A percentile compares a stretch with the other conserved stretches of the same genome.
These are phyloP conservation scores for Paramecium bursaria DNA, from an alignment of 73 alveolate species.

Conservation along the genomic window DNA sequence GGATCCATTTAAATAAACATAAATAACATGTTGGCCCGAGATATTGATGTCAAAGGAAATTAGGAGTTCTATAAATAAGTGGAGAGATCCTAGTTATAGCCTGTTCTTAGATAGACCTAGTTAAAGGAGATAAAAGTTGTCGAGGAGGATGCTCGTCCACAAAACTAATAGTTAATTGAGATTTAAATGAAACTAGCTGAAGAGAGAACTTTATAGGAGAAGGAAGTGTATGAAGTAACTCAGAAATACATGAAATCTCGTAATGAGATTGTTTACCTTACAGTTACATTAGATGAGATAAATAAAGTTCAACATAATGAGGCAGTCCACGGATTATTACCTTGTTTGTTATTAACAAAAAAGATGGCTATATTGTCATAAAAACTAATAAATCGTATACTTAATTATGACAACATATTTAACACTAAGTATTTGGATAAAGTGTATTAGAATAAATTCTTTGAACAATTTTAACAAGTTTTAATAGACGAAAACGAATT, in stretches of 20 bases:
- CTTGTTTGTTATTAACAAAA: background rate
- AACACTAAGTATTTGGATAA: background rate
- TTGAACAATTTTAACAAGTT: background rate
- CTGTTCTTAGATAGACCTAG: too few species aligned
- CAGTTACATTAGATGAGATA: slow-evolving; percentile 30
- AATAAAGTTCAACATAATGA: background rate
- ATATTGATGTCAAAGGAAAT: too few species aligned
- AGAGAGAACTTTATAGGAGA: background rate
- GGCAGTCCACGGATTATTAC: background rate
- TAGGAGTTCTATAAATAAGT: too few species aligned
- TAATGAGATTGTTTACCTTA: slow-evolving; percentile 25
- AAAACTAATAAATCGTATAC: background rate
- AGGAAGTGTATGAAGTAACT: background rate
- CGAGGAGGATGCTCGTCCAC: too few species aligned
- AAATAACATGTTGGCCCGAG: too few species aligned
- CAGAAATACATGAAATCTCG: slow-evolving; percentile 32
- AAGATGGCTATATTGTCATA: background rate
- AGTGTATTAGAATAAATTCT: background rate
- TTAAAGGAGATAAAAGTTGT: too few species aligned
- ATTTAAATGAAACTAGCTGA: too few species aligned
- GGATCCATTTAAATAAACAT: too few species aligned
- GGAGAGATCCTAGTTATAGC: too few species aligned
- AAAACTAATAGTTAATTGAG: too few species aligned
- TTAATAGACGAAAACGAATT: background rate
- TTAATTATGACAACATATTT: slow-evolving; percentile 3